Conservation (phyloP, 176 grass and related monocot genomes). For the Hordeum vulgare region DNA sequence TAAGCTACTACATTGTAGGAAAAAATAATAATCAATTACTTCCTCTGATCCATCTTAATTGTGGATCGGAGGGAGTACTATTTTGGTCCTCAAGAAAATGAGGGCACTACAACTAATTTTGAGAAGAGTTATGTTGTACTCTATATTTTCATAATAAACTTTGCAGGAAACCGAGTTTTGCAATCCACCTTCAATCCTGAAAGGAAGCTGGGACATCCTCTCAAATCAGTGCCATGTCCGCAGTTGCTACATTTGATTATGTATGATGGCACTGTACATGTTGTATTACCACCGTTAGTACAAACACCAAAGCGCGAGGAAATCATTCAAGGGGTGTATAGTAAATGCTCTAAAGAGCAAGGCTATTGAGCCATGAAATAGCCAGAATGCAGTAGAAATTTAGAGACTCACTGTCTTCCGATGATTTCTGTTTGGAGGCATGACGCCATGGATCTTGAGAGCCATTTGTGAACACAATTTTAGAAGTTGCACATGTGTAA, state of each 20-base stretch:
- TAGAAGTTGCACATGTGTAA: too few species aligned
- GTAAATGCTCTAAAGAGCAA: background rate
- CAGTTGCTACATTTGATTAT: constrained; percentile 90
- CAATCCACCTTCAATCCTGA: too few species aligned
- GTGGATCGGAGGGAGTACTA: too few species aligned
- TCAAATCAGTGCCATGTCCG: constrained; percentile 87
- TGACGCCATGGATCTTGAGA: too few species aligned
- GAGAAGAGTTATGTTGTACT: too few species aligned
- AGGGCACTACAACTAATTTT: too few species aligned
- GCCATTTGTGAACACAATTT: too few species aligned
- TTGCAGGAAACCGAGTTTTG: too few species aligned
- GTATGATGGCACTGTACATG: constrained; percentile 78
- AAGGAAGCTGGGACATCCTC: too few species aligned
- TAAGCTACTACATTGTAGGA: background rate
- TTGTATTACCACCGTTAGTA: background rate
- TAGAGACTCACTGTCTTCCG: constrained; percentile 45
- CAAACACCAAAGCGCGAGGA: background rate
- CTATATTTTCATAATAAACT: too few species aligned
- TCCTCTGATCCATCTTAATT: too few species aligned
- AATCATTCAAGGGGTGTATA: background rate
- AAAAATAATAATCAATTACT: background rate
- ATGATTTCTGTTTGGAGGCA: too few species aligned
- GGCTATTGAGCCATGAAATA: background rate
- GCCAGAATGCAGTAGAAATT: constrained; percentile 16
- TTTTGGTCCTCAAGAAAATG: background rate